phyloP scores from a whole-genome alignment of 2,329 filamentous ascomycete species.

The Rhynchosporium secalis region DNA sequence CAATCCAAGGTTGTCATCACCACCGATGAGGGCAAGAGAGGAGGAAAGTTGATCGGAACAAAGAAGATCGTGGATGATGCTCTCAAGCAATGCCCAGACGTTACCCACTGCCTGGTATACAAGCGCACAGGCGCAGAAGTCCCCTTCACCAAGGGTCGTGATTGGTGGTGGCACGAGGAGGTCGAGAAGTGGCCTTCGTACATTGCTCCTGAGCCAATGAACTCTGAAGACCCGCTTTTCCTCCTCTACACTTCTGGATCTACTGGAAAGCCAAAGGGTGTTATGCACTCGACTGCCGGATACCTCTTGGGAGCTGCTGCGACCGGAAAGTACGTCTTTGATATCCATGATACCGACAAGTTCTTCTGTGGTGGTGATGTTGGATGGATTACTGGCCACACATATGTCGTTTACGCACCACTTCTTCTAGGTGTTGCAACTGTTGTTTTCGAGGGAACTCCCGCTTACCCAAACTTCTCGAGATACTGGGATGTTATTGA shows the following conservation, averaged over 20 bases:
- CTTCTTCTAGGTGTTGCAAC: constrained; percentile 90
- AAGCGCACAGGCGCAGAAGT: constrained; percentile 93
- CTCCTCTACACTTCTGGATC: constrained; percentile 97
- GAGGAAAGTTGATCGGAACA: constrained; percentile 94
- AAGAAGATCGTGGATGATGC: constrained; percentile 99
- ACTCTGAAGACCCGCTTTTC: constrained; percentile 94
- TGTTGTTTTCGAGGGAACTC: constrained; percentile 96
- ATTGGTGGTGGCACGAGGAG: constrained; percentile 99
- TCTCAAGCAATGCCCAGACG: constrained; percentile 90
- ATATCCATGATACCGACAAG: constrained; percentile 88
- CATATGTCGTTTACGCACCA: constrained; percentile 96
- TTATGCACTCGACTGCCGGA: constrained; percentile 95
- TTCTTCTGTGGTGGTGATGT: constrained; percentile 99
- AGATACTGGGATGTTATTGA: constrained; percentile 99
- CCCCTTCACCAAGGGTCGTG: constrained; percentile 69
- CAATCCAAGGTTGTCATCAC: constrained; percentile 94
- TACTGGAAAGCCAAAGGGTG: constrained; percentile 97
- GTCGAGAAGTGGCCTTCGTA: constrained; percentile 95
- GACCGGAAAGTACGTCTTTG: constrained; percentile 98
- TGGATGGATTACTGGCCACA: constrained; percentile 98
- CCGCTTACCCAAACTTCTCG: constrained; percentile 95
- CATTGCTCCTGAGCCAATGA: constrained; percentile 84
- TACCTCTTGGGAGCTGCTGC: constrained; percentile 92
- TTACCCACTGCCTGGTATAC: constrained; percentile 84
- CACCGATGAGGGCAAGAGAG: constrained; percentile 95